Evolutionary conservation across 345 rosid genomes (phyloP).

Genomic region (Sonneratia alba): DNA sequence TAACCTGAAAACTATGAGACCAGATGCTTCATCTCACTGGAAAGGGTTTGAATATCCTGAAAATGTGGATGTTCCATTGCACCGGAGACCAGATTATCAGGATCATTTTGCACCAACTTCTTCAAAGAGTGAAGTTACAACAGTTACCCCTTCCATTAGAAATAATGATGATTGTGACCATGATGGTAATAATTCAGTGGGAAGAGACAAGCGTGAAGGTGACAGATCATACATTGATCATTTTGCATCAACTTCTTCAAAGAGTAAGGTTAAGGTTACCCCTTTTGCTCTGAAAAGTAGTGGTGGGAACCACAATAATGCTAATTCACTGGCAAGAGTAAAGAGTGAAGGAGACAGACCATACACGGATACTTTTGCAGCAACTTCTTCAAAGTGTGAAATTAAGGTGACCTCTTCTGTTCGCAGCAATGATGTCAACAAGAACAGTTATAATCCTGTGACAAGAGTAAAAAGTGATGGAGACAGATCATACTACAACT

Average conservation of each 20-base stretch:
- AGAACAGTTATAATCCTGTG: constrained; percentile 14
- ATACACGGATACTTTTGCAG: constrained; percentile 1
- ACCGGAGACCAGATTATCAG: constrained; percentile 17
- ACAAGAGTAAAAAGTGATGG: constrained; percentile 24
- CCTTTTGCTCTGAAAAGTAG: constrained; percentile 16
- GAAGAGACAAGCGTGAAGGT: constrained; percentile 22
- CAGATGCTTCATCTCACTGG: constrained; percentile 33
- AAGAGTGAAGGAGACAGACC: constrained; percentile 35
- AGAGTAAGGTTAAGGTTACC: constrained; percentile 8
- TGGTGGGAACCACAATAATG: constrained; percentile 17
- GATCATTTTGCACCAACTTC: constrained; percentile 17
- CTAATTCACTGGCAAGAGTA: constrained; percentile 19
- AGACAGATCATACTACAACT: constrained; percentile 30
- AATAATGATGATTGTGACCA: constrained; percentile 10
- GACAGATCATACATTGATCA: constrained; percentile 20
- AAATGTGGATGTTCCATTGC: constrained; percentile 24
- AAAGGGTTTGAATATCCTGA: constrained; percentile 23
- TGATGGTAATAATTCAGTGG: constrained; percentile 15
- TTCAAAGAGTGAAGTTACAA: constrained; percentile 22
- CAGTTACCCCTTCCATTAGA: constrained; percentile 16
- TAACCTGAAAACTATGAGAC: constrained; percentile 31
- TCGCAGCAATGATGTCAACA: constrained; percentile 18
- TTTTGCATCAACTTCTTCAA: too few relatives aligned
- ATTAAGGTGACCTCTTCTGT: constrained; percentile 15
- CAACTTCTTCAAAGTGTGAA: neutral